Evolutionary conservation across 2,329 filamentous ascomycete species (phyloP).

Genomic region (Diaporthe ilicicola): DNA sequence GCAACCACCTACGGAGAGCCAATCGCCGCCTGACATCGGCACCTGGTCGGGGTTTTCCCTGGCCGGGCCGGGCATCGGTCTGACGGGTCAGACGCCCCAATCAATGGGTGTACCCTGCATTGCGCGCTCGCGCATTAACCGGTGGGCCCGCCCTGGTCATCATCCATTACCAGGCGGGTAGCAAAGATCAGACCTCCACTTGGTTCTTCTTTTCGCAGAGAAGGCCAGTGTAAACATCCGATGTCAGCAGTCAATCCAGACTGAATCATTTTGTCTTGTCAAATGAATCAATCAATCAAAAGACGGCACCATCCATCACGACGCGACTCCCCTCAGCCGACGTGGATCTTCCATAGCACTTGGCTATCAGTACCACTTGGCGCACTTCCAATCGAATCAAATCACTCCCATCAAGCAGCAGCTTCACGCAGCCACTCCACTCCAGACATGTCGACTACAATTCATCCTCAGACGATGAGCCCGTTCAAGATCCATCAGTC

Average conservation of each 20-base stretch:
- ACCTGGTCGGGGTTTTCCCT: conserved; percentile 18
- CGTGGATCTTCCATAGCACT: neutral
- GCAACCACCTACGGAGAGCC: no score
- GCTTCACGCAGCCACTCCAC: neutral
- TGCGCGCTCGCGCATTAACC: conserved; percentile 25
- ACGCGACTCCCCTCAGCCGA: neutral
- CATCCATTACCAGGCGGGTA: conserved; percentile 13
- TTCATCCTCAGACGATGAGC: neutral
- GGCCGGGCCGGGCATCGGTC: conserved; percentile 25
- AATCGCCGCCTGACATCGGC: conserved; percentile 25
- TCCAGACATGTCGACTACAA: neutral
- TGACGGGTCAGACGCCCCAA: conserved; percentile 22
- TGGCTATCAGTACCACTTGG: neutral
- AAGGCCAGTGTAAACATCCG: conserved; percentile 26
- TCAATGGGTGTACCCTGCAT: conserved; percentile 23
- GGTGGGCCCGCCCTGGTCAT: conserved; percentile 17
- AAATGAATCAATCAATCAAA: neutral
- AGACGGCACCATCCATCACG: neutral
- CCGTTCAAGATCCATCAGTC: neutral
- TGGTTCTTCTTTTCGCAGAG: conserved; percentile 1
- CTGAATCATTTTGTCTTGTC: neutral
- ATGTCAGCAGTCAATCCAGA: conserved; percentile 16
- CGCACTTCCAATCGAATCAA: neutral
- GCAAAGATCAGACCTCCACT: conserved; percentile 31
- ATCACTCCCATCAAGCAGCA: neutral